Base-by-base conservation (phyloP, 768 basidiomycete species). In the Gymnopilus junonius region DNA sequence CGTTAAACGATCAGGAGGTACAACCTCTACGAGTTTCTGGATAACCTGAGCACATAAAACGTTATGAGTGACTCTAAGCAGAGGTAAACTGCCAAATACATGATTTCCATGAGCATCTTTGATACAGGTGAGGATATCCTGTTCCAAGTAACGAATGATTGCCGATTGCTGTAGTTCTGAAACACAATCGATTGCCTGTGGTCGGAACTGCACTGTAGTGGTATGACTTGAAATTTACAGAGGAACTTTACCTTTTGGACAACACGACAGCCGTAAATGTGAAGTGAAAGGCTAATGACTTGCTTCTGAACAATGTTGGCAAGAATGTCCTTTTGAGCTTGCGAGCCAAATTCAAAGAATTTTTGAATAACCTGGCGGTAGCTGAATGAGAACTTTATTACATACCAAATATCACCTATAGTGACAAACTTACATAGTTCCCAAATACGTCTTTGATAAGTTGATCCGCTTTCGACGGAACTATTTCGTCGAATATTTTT, bases 241-340 rank as follows among this genome's bases (percentile, higher is more conserved):
- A 55, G n/a, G 35, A 58, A n/a, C 23, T 27, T 39, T 4, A 93
- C 94, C 89, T 95, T 95, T 74, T 97, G 95, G 20, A 96, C 90
- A 7, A 99, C 95, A 14, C 97, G 87, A 76, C 97, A 99, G 4
- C 96, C 97, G 75, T 99, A 99, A 85, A 96, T 93, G 71, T 98
- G 93, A 59, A 92, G 78, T 10, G 95, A 92, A 56, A 98, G 80
- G 15, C 83, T 78, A 3, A 94, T 78, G 35, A 95, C 82, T 70
- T 91, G 88, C 0, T 88, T 88, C 70, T 94, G 89, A 84, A 99
- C 90, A 8, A 85, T 81, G 55, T 78, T 83, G 1, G 86, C 89
- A 46, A 98, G 79, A 21, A 83, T 77, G 8, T 83, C 84, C 70
- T 89, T 91, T 73, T 99, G 95, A 7, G 80, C 75, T 63, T 85